Evolutionary conservation across 805 yeast genomes (phyloP).

Genomic region (Priceomyces castillae): DNA sequence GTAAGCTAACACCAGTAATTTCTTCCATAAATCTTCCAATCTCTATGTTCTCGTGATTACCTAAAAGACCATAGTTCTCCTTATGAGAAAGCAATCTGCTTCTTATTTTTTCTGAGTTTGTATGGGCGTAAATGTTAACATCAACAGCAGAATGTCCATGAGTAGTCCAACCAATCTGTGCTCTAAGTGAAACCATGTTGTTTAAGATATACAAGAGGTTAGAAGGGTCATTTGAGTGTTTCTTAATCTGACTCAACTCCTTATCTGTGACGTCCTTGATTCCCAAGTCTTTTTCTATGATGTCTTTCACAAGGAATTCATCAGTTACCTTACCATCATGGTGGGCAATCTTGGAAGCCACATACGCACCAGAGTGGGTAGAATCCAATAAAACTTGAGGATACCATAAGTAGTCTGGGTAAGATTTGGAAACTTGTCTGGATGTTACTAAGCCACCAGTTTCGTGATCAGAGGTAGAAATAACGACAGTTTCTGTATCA

Average conservation of each 20-base stretch:
- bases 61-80: slow-evolving; percentile 49
- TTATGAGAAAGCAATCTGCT: slow-evolving; percentile 27
- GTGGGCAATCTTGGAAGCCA: slow-evolving; percentile 46
- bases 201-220: slow-evolving; percentile 54
- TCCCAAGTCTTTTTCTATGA: slow-evolving; percentile 66
- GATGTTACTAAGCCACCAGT: slow-evolving; percentile 94
- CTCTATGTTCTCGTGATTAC: slow-evolving; percentile 85
- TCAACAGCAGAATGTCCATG: slow-evolving; percentile 97
- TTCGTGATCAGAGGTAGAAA: slow-evolving; percentile 91
- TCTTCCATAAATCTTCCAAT: slow-evolving; percentile 71
- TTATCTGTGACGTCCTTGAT: slow-evolving; percentile 52
- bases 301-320: slow-evolving; percentile 48
- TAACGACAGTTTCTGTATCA: slow-evolving; percentile 72
- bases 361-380: slow-evolving; percentile 73
- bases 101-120: slow-evolving; percentile 52
- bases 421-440: slow-evolving; percentile 61
- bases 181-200: slow-evolving; percentile 71
- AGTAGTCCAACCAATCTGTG: slow-evolving; percentile 94
- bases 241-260: slow-evolving; percentile 40
- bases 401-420: slow-evolving; percentile 87
- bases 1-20: slow-evolving; percentile 48
- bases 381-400: slow-evolving; percentile 74
- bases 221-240: slow-evolving; percentile 25
- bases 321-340: slow-evolving; percentile 23
- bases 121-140: slow-evolving; percentile 83